phyloP scores from a whole-genome alignment of 2,329 filamentous ascomycete species.

The Xylaria sp. region DNA sequence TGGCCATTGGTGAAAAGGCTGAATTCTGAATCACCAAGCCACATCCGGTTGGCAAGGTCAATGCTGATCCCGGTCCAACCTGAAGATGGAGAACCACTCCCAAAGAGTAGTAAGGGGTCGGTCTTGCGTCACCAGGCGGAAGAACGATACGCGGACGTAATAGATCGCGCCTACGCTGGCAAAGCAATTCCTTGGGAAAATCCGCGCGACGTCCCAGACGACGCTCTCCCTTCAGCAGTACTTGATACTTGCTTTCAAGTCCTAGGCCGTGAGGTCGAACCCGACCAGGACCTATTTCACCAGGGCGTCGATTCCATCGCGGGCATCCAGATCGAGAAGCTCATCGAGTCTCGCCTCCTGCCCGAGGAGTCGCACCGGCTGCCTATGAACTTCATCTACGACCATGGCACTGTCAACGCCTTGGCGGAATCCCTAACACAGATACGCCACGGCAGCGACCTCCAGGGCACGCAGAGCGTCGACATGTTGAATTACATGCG shows the following conservation, averaged over 20 bases:
- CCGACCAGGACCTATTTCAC: constrained; percentile 56
- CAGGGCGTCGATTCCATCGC: constrained; percentile 64
- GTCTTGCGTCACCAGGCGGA: constrained; percentile 56
- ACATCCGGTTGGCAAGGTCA: constrained; percentile 51
- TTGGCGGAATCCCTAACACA: constrained; percentile 31
- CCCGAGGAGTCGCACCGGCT: constrained; percentile 31
- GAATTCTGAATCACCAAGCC: constrained; percentile 52
- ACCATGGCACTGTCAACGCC: constrained; percentile 54
- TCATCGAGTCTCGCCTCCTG: constrained; percentile 34
- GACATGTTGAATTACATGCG: constrained; percentile 30
- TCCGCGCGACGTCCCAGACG: constrained; percentile 31
- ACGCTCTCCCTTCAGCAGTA: constrained; percentile 41
- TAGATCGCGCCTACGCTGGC: constrained; percentile 48
- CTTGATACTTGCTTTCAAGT: constrained; percentile 37
- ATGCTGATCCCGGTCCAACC: constrained; percentile 54
- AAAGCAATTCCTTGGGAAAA: constrained; percentile 1
- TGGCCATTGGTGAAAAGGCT: constrained; percentile 49
- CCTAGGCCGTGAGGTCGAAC: constrained; percentile 32
- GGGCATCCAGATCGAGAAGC: constrained; percentile 53
- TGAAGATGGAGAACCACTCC: constrained; percentile 39
- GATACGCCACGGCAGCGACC: not conserved
- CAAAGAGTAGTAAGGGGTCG: constrained; percentile 67
- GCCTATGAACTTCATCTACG: constrained; percentile 62
- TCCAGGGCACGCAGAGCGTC: not conserved
- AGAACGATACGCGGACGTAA: constrained; percentile 48